These are phyloP conservation scores for Trichoderma parareesei DNA, from an alignment of 495 filamentous ascomycete genomes.

Conservation along the genomic window DNA sequence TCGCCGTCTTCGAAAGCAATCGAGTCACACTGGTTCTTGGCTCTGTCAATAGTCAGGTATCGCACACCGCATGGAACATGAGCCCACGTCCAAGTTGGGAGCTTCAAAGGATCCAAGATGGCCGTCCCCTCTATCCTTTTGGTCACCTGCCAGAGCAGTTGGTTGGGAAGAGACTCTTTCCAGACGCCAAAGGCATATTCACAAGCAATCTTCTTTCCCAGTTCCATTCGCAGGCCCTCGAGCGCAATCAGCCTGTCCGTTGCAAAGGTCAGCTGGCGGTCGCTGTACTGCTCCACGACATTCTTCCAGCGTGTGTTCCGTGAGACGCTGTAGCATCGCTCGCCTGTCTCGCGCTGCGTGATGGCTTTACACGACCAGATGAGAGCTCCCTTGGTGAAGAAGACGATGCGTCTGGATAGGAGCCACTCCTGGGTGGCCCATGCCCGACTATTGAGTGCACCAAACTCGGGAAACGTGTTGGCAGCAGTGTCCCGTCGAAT, in stretches of 20 bases:
- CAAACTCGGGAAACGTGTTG: constrained; percentile 6
- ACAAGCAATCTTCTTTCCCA: constrained; percentile 1
- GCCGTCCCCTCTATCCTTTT: not conserved
- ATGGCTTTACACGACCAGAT: constrained; percentile 4
- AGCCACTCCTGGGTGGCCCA: constrained; percentile 6
- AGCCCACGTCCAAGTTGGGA: not conserved
- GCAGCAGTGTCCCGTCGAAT: not conserved
- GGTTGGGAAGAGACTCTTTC: constrained; percentile 7
- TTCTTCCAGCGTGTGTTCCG: constrained; percentile 7
- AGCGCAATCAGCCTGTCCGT: not conserved
- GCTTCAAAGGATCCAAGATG: not conserved
- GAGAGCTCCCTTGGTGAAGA: not conserved
- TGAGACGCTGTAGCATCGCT: not conserved
- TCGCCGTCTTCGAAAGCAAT: not conserved
- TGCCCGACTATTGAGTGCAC: not conserved
- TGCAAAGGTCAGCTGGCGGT: not conserved
- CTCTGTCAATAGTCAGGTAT: not conserved
- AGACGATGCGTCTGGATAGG: not conserved
- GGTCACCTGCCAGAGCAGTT: not conserved
- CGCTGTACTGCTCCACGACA: constrained; percentile 4
- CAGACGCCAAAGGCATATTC: constrained; percentile 7
- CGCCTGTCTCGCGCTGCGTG: not conserved
- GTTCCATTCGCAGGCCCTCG: not conserved
- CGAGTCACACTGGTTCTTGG: not conserved
- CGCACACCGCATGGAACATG: constrained; percentile 4